A percentile compares a stretch with the other conserved stretches of the same genome.
phyloP scores from a whole-genome alignment of 2,329 filamentous ascomycete species.

The Colletotrichum zoysiae region DNA sequence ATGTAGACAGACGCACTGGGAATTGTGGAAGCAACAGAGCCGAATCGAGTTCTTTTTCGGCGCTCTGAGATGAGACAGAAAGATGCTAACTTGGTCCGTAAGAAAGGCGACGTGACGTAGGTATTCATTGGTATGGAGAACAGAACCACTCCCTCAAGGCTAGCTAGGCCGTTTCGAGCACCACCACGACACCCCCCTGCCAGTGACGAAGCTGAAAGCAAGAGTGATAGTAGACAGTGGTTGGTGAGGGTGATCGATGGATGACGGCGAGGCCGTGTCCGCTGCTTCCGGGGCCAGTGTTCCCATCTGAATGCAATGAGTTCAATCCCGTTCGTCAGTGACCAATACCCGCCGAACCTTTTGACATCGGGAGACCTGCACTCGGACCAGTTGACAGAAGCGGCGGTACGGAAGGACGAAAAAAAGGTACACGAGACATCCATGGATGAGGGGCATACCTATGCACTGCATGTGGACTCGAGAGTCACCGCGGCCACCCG shows the following conservation, averaged over 20 bases:
- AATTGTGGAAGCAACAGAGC: neutral
- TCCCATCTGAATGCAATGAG: conserved; percentile 21
- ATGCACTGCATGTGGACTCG: conserved; percentile 3
- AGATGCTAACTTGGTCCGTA: conserved; percentile 21
- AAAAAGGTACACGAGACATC: conserved; percentile 14
- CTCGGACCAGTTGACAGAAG: conserved; percentile 30
- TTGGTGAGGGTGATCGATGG: neutral
- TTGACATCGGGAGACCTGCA: conserved; percentile 17
- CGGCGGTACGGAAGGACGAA: neutral
- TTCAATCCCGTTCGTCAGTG: conserved; percentile 11
- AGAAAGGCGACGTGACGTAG: conserved; percentile 34
- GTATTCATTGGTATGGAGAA: conserved; percentile 3
- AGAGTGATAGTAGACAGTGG: conserved; percentile 12
- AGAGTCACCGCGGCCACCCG: neutral
- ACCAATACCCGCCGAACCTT: conserved; percentile 25
- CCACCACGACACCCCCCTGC: conserved; percentile 8
- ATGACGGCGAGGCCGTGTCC: conserved; percentile 15
- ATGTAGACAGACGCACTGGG: neutral
- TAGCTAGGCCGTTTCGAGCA: conserved; percentile 40
- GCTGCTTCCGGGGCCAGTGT: conserved; percentile 33
- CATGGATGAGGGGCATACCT: conserved; percentile 11
- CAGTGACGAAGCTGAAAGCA: conserved; percentile 5
- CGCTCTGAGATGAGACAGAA: neutral
- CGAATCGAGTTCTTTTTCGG: neutral
- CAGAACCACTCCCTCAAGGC: conserved; percentile 15